Evolutionary conservation across 139 green algal genomes (phyloP), one percentile per base, ranked within the genome.

Genomic region (Chlamydomonas schloesseri): DNA sequence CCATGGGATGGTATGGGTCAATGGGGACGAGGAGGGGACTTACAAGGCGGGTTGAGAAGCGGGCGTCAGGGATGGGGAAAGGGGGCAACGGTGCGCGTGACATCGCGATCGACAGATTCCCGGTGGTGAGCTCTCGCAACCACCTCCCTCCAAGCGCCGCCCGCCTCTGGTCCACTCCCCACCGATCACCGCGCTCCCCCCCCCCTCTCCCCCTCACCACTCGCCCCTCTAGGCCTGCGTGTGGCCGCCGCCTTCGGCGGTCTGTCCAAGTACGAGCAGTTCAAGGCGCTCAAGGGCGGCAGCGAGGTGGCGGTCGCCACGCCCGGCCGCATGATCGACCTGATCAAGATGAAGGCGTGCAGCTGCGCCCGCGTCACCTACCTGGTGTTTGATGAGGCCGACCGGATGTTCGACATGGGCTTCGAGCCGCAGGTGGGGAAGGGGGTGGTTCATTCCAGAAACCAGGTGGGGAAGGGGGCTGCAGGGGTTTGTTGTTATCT

Each of bases 381-480:
- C 90, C 86, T 99, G 70, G 95, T 98, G 20, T 91, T 99, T 37
- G 97, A 99, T 82, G 97, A 99, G 89, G 97, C 96, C 20, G 97
- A 99, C 91, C 90, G 96, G 76, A 99, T 99, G 97, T 96, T 99
- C 82, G 96, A 99, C 93, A 94, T 99, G 90, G 97, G 97, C 29
- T 99, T 99, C 87, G 96, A 98, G 81, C 91, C 91, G 0, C 95
- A 98, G 91, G 94, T 96, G 73, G 28, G 71, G 20, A n/a, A 26
- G 26, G 46, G 42, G n/a, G n/a, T n/a, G n/a, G n/a, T n/a, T n/a
- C n/a, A n/a, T n/a, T n/a, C n/a, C n/a, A n/a, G n/a, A n/a, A n/a
- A n/a, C n/a, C n/a, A n/a, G n/a, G n/a, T n/a, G n/a, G n/a, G n/a
- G 23, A 23, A n/a, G n/a, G n/a, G n/a, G n/a, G n/a, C n/a, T n/a